Evolutionary conservation across 441 rosid genomes (phyloP), one percentile per base, ranked within the genome.

Genomic region (Populus trichocarpa): DNA sequence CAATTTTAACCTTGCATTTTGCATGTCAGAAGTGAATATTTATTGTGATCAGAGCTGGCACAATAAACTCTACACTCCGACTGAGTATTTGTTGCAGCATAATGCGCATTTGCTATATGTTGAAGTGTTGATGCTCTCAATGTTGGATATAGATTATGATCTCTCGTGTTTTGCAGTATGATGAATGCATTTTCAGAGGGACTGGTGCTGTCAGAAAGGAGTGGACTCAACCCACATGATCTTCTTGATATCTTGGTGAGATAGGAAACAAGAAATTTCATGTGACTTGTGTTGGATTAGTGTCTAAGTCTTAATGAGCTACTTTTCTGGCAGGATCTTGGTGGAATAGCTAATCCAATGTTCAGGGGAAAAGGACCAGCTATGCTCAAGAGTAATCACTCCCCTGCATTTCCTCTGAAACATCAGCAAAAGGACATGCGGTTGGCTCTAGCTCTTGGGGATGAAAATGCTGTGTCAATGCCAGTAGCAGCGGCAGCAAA

Each of bases 341-440:
- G 97, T 11, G 99, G 77, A 69, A 88, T 89, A 64, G 87, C 95
- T 1, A 93, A 90, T 83, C 97, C 98, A 3, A 89, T 93, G 96
- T 91, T 96, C 80, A 86, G 82, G 69, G 91, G 93, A 8, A 96
- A 96, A 85, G 96, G 97, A 75, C 97, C 99, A 2, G 73, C 85
- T 6, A 96, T 96, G 97, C 86, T 92, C 1, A 87, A 92, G 67
- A 82, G 83, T 50, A 89, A 80, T 78, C 84, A 89, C 80, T 78
- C 94, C 74, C 92, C 97, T 32, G 95, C 98, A 13, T 96, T 96
- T 70, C 99, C 99, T 16, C 77, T 92, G 82, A 96, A 95, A 82
- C 99, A 96, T 88, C 96, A 93, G 86, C 99, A 93, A 85, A 96
- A 93, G 80, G 97, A 96, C 84, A 86, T 93, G 92, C 92, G 98